A percentile compares a stretch with the other conserved stretches of the same genome.
Evolutionary conservation across 441 rosid species (phyloP).

Genomic region (Kokia cookei): DNA sequence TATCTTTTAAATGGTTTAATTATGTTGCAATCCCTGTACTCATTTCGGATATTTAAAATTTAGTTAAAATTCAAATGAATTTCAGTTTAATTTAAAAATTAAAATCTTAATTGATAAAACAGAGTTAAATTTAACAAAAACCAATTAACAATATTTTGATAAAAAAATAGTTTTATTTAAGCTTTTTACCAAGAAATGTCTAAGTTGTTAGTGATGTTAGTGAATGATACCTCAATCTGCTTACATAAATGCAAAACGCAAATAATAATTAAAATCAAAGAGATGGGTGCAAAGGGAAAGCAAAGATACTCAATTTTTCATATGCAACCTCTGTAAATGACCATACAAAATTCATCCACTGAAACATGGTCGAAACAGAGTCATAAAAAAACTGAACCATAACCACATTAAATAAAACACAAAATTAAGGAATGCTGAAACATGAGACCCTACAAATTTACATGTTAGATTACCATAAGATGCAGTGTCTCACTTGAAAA

Average conservation of each 20-base stretch:
- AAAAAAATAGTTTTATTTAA: too few relatives aligned
- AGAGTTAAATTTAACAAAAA: too few relatives aligned
- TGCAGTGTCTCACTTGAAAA: constrained; percentile 21
- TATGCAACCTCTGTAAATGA: not conserved
- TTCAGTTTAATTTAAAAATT: too few relatives aligned
- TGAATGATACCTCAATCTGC: not conserved
- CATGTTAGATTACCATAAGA: constrained; percentile 26
- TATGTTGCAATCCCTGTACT: too few relatives aligned
- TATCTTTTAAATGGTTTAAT: too few relatives aligned
- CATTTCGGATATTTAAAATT: too few relatives aligned
- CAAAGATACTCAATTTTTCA: not conserved
- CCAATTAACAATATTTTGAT: too few relatives aligned
- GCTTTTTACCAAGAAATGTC: too few relatives aligned
- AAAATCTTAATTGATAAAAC: too few relatives aligned
- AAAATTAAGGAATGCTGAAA: not conserved
- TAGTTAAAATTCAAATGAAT: too few relatives aligned
- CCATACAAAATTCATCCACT: constrained; percentile 1
- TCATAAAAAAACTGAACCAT: not conserved
- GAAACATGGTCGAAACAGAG: constrained; percentile 4
- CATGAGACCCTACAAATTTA: constrained; percentile 36
- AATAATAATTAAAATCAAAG: not conserved
- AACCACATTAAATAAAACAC: not conserved
- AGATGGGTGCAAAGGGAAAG: not conserved
- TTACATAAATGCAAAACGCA: not conserved
- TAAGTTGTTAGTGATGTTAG: not conserved